Percentiles rank a stretch among this genome's conserved stretches.
Evolutionary conservation across 2,329 filamentous ascomycete species (phyloP).

Genomic region (Pseudohalonectria lignicola): DNA sequence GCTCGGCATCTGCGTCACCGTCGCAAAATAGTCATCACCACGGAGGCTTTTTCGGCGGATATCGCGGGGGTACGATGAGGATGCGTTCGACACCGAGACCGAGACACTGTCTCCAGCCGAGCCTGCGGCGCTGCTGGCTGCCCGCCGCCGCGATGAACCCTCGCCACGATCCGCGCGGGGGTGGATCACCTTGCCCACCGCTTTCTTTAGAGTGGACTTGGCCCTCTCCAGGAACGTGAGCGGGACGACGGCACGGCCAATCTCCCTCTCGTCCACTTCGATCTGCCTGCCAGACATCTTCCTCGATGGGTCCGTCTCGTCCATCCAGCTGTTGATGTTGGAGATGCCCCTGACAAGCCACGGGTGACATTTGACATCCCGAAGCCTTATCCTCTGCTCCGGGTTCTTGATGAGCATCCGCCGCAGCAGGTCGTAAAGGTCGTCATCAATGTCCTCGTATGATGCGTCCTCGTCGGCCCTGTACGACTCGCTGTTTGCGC

Average conservation of each 20-base stretch:
- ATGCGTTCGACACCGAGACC: constrained; percentile 29
- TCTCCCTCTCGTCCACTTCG: constrained; percentile 81
- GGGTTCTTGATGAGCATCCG: constrained; percentile 85
- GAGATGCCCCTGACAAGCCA: constrained; percentile 78
- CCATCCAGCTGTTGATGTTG: constrained; percentile 73
- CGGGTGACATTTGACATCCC: constrained; percentile 85
- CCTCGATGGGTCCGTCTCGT: constrained; percentile 78
- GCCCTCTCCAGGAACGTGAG: constrained; percentile 80
- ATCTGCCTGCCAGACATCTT: constrained; percentile 75
- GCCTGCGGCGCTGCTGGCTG: constrained; percentile 53
- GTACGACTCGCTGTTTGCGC: constrained; percentile 53
- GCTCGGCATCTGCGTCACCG: constrained; percentile 29
- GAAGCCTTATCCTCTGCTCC: constrained; percentile 73
- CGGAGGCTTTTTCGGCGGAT: constrained; percentile 41
- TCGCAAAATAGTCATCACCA: constrained; percentile 42
- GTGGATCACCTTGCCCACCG: constrained; percentile 52
- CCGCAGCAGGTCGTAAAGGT: constrained; percentile 66
- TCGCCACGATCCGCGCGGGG: constrained; percentile 39
- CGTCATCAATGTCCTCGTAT: constrained; percentile 78
- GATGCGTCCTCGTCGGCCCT: constrained; percentile 67
- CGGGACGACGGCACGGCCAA: constrained; percentile 82
- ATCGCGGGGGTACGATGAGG: constrained; percentile 41
- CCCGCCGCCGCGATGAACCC: constrained; percentile 41
- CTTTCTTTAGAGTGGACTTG: constrained; percentile 63
- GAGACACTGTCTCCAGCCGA: constrained; percentile 45